Evolutionary conservation across 768 basidiomycete species (phyloP).

Genomic region (Austroboletus eburneus): DNA sequence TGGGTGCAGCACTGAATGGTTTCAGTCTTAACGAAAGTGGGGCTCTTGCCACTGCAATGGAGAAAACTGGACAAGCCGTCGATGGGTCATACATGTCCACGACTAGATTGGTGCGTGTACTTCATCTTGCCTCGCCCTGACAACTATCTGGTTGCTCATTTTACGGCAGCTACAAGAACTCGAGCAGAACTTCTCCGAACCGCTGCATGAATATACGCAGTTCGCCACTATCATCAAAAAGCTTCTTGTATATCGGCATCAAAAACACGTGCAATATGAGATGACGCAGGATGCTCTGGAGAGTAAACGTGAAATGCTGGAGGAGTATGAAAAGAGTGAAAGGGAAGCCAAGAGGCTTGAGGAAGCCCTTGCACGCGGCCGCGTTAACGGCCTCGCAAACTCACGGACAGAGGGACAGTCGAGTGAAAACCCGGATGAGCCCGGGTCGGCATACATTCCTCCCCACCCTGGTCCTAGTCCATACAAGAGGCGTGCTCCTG

Average conservation of each 20-base stretch:
- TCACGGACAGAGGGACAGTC: constrained; percentile 30
- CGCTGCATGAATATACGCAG: constrained; percentile 92
- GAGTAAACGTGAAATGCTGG: constrained; percentile 75
- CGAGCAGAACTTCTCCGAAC: constrained; percentile 94
- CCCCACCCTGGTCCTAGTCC: constrained; percentile 81
- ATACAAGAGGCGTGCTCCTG: constrained; percentile 57
- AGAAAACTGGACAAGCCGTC: constrained; percentile 95
- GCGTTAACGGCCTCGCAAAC: constrained; percentile 27
- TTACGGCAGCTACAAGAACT: constrained; percentile 77
- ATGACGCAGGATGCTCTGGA: constrained; percentile 93
- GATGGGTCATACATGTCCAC: constrained; percentile 94
- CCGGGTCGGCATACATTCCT: constrained; percentile 54
- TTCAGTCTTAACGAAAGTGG: constrained; percentile 86
- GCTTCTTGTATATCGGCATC: constrained; percentile 90
- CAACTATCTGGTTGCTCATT: constrained; percentile 5
- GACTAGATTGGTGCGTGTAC: constrained; percentile 66
- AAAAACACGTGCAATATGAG: constrained; percentile 97
- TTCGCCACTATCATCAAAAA: constrained; percentile 95
- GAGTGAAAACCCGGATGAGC: constrained; percentile 36
- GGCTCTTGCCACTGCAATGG: constrained; percentile 74
- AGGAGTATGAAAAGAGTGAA: constrained; percentile 90
- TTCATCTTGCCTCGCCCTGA: constrained; percentile 1
- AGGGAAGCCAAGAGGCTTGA: constrained; percentile 85
- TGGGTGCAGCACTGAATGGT: constrained; percentile 89
- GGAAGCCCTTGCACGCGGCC: constrained; percentile 72